These are phyloP conservation scores for Fusarium falciforme DNA, from an alignment of 2,329 filamentous ascomycete species.

Conservation along the genomic window DNA sequence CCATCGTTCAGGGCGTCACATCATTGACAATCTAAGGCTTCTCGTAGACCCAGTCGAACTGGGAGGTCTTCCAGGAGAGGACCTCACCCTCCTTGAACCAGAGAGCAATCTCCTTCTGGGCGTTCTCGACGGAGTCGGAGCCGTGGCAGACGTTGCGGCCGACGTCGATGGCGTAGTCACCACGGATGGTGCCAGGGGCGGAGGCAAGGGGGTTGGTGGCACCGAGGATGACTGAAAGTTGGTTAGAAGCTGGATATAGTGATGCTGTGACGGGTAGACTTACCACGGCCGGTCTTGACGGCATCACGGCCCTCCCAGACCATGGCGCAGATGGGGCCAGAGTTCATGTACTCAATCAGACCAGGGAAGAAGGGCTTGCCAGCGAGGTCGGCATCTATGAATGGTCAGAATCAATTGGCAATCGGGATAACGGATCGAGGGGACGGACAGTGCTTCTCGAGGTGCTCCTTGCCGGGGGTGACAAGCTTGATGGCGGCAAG, in stretches of 20 bases:
- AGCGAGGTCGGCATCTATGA: slow-evolving; percentile 82
- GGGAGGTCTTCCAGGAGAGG: slow-evolving; percentile 83
- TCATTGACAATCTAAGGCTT: slow-evolving; percentile 65
- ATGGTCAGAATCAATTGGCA: slow-evolving; percentile 44
- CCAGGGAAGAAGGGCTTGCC: slow-evolving; percentile 97
- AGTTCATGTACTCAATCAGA: slow-evolving; percentile 96
- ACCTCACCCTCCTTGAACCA: slow-evolving; percentile 96
- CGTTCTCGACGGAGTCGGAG: slow-evolving; percentile 97
- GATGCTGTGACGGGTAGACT: slow-evolving; percentile 47
- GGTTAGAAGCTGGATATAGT: slow-evolving; percentile 26
- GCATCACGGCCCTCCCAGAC: slow-evolving; percentile 99
- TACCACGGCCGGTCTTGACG: slow-evolving; percentile 97
- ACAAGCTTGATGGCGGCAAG: slow-evolving; percentile 97
- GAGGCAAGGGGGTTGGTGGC: slow-evolving; percentile 98
- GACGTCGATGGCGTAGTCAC: slow-evolving; percentile 82
- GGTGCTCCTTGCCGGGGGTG: slow-evolving; percentile 90
- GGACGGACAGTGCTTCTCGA: slow-evolving; percentile 89
- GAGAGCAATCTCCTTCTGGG: slow-evolving; percentile 99
- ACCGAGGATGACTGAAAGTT: slow-evolving; percentile 80
- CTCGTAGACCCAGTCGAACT: slow-evolving; percentile 98
- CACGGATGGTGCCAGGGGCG: slow-evolving; percentile 97
- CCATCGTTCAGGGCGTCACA: slow-evolving; percentile 36
- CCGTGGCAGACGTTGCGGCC: slow-evolving; percentile 99
- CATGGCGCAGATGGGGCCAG: slow-evolving; percentile 98
- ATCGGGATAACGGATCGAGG: slow-evolving; percentile 6